Base-by-base conservation (phyloP, 2,329 filamentous ascomycete genomes). In the Exserohilum rostratum region DNA sequence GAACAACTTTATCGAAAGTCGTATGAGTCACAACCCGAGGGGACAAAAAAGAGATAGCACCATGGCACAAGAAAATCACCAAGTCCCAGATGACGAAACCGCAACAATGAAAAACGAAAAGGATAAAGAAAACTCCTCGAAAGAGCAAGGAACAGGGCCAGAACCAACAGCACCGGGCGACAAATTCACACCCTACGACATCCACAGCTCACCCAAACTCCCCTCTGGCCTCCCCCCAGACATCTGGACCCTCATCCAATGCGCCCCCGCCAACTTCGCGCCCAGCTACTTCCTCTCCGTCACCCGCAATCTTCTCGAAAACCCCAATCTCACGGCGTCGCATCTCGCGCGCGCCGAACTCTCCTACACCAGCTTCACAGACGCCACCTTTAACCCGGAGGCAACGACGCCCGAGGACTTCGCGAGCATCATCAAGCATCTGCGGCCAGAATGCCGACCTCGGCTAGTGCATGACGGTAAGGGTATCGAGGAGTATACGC, bases 301-400 rank as follows among this genome's bases (percentile, higher is more conserved):
- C 45, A 90, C 91, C 85, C 76, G 86, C 64, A 91, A 93, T 66
- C 79, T 93, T 52, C 84, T 93, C 60, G 83, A 83, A 62, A 93
- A 93, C 66, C 90, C 90, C 0, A 93, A 95, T 62, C 80, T 91
- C 74, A 91, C 91, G 61, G 90, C 89, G 0, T 86, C 83, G 13
- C 90, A 89, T 82, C 80, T 95, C 1, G 90, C 92, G 66, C 85
- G 90, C 27, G 90, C 90, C 42, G 90, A 95, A 66, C 86, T 93
- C 22, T 80, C 90, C 22, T 82, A 85, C 53, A 83, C 87, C 60
- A 78, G 75, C 56, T 71, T 77, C 52, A 69, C 69, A 11, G 75
- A 73, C 60, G 67, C 69, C 9, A 67, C 73, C 1, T 75, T 73
- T 33, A 71, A 74, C 20, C 66, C 67, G 2, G 55, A 67, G 4